These are phyloP conservation scores for Bacterosira constricta DNA, from an alignment of 108 stramenopile species.

Conservation along the genomic window DNA sequence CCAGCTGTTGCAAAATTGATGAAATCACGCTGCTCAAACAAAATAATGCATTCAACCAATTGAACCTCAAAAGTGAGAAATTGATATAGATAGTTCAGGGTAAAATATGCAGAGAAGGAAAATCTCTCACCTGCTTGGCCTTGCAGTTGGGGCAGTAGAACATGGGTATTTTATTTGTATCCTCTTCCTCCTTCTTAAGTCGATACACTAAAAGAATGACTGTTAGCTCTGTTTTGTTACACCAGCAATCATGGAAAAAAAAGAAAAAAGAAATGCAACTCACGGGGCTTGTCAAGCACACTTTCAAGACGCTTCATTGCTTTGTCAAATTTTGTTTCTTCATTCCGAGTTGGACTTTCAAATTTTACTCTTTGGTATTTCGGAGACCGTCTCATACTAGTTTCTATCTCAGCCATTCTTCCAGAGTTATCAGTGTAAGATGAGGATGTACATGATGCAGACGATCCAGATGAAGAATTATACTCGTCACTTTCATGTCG, in stretches of 20 bases:
- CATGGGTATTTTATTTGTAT: conserved; percentile 56
- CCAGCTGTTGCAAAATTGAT: conserved; percentile 77
- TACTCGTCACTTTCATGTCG: conserved; percentile 4
- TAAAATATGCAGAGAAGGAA: too few species aligned
- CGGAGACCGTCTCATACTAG: neutral
- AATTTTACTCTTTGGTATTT: conserved; percentile 24
- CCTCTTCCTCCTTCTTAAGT: conserved; percentile 16
- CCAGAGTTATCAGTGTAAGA: conserved; percentile 9
- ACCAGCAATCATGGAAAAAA: neutral
- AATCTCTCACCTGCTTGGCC: conserved; percentile 35
- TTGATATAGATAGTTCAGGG: too few species aligned
- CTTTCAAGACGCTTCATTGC: conserved; percentile 22
- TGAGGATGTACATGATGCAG: conserved; percentile 20
- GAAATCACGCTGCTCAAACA: conserved; percentile 65
- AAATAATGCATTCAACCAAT: neutral
- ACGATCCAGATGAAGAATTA: conserved; percentile 11
- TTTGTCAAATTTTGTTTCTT: conserved; percentile 20
- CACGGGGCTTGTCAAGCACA: conserved; percentile 23
- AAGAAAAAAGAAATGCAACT: neutral
- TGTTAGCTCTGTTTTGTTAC: conserved; percentile 3
- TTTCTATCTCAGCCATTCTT: neutral
- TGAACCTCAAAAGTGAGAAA: too few species aligned
- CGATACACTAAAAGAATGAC: conserved; percentile 10
- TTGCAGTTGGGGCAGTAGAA: conserved; percentile 83
- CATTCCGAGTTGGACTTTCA: neutral